Percentiles rank a stretch among this genome's conserved stretches.
phyloP scores from a whole-genome alignment of 2,329 filamentous ascomycete genomes.

The Pestalotiopsis fici region DNA sequence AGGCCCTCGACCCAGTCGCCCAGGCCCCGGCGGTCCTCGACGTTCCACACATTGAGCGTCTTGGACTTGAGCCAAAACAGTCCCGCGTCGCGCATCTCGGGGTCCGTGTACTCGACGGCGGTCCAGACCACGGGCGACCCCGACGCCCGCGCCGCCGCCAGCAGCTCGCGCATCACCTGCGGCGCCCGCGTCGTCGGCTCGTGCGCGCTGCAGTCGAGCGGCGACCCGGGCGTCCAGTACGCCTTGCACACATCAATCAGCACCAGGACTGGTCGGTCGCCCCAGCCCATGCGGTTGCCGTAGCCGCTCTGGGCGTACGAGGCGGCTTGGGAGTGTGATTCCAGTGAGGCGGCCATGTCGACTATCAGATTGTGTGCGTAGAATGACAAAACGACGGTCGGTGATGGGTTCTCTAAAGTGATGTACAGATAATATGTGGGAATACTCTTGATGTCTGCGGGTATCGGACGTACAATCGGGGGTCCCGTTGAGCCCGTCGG shows the following conservation, averaged over 20 bases:
- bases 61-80: constrained; percentile 44
- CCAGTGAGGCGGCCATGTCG: constrained; percentile 3
- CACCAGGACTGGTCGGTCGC: constrained; percentile 39
- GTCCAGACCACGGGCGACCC: constrained; percentile 44
- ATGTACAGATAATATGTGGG: neutral
- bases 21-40: constrained; percentile 37
- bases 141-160: constrained; percentile 38
- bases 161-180: constrained; percentile 37
- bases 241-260: constrained; percentile 48
- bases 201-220: constrained; percentile 39
- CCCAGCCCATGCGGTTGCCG: constrained; percentile 44
- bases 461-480: neutral
- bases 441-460: neutral
- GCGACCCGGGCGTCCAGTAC: constrained; percentile 43
- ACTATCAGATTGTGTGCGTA: neutral
- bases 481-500: neutral
- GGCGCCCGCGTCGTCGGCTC: constrained; percentile 34
- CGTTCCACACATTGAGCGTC: constrained; percentile 40
- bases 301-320: constrained; percentile 36
- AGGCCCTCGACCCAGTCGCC: constrained; percentile 38
- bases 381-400: neutral
- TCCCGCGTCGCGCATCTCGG: constrained; percentile 45
- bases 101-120: constrained; percentile 40
- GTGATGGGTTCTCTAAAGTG: neutral
- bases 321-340: constrained; percentile 6